These are phyloP conservation scores for Zoysia japonica DNA, from an alignment of 176 grass and related monocot genomes.

Conservation along the genomic window DNA sequence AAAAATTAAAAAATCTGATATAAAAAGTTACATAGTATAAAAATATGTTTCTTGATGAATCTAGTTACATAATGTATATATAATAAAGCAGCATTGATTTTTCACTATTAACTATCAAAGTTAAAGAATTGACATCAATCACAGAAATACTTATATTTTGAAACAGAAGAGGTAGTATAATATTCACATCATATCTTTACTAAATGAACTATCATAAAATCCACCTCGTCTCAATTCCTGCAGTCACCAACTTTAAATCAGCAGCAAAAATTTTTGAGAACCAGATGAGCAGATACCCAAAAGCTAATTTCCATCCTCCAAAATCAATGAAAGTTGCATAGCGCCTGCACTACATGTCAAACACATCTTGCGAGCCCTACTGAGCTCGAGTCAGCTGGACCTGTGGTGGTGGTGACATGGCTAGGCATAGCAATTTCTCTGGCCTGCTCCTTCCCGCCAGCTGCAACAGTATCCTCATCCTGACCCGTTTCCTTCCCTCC, in stretches of 20 bases:
- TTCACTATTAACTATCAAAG: no score
- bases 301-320: not conserved
- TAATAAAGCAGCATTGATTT: no score
- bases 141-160: no score
- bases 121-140: no score
- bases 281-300: not conserved
- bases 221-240: not conserved
- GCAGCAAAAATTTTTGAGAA: not conserved
- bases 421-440: constrained; percentile 8
- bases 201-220: not conserved
- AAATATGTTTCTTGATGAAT: no score
- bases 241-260: not conserved
- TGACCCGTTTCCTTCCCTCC: not conserved
- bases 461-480: not conserved
- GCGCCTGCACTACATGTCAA: not conserved
- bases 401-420: not conserved
- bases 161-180: no score
- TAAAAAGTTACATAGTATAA: no score
- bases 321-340: not conserved
- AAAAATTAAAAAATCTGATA: no score
- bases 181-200: not conserved
- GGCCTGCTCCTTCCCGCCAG: not conserved
- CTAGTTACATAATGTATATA: no score
- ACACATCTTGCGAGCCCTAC: not conserved
- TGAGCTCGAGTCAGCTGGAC: not conserved